Evolutionary conservation across 1,284 basidiomycete species (phyloP).

Genomic region (Fistulina hepatica): DNA sequence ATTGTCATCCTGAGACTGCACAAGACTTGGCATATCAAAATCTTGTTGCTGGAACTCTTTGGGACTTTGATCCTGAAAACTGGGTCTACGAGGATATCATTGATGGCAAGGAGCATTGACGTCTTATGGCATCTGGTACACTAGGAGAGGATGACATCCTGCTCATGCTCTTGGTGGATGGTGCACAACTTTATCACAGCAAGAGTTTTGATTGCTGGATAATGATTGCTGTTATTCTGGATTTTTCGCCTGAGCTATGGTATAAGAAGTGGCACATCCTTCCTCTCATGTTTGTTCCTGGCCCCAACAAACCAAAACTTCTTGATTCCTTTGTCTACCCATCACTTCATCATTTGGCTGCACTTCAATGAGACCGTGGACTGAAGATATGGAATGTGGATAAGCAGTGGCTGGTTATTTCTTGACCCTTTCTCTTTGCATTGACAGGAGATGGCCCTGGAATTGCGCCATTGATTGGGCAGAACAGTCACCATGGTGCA

Average conservation of each 20-base stretch:
- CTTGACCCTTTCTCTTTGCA: constrained; percentile 16
- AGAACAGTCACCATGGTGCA: constrained; percentile 24
- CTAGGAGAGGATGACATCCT: background rate
- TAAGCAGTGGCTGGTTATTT: constrained; percentile 4
- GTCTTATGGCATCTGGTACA: no score
- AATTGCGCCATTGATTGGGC: constrained; percentile 21
- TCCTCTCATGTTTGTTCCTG: constrained; percentile 7
- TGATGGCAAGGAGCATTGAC: background rate
- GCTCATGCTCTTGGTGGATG: constrained; percentile 7
- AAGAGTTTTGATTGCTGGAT: constrained; percentile 13
- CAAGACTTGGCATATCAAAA: background rate
- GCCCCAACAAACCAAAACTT: constrained; percentile 10
- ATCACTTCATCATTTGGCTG: constrained; percentile 6
- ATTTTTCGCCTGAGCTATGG: constrained; percentile 2
- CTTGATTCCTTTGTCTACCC: constrained; percentile 8
- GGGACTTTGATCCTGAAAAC: background rate
- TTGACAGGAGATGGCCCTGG: constrained; percentile 25
- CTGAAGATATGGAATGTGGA: constrained; percentile 20
- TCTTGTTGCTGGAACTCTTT: background rate
- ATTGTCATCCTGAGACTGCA: background rate
- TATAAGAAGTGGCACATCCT: constrained; percentile 8
- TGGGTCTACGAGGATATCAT: background rate
- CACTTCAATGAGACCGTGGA: constrained; percentile 5
- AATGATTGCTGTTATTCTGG: constrained; percentile 4
- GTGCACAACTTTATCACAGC: constrained; percentile 12